Evolutionary conservation across 2,329 filamentous ascomycete genomes (phyloP).

Genomic region (Coniochaeta hoffmannii): DNA sequence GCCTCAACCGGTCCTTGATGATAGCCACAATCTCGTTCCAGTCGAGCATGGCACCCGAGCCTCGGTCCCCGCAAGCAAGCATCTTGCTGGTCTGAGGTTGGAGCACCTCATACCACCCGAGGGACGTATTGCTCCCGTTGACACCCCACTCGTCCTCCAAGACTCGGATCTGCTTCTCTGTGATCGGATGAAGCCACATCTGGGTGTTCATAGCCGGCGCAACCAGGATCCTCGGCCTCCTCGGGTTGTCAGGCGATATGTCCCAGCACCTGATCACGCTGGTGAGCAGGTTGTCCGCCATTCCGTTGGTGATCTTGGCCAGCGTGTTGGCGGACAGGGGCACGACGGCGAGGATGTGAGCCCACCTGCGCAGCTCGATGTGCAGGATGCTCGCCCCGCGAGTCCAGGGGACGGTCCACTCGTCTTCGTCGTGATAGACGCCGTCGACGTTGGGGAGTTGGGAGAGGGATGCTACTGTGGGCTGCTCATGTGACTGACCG

Average conservation of each 20-base stretch:
- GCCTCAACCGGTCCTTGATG: not conserved
- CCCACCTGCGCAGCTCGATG: constrained; percentile 63
- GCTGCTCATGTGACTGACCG: constrained; percentile 72
- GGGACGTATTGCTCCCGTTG: not conserved
- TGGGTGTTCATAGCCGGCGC: constrained; percentile 29
- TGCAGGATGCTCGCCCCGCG: constrained; percentile 77
- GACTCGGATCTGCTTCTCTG: not conserved
- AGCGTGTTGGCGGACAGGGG: constrained; percentile 61
- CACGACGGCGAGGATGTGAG: constrained; percentile 16
- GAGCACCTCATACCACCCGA: constrained; percentile 1
- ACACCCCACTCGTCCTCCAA: constrained; percentile 1
- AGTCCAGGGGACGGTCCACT: constrained; percentile 75
- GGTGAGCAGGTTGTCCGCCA: constrained; percentile 70
- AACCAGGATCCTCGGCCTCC: constrained; percentile 62
- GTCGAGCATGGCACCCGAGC: not conserved
- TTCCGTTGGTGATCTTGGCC: constrained; percentile 73
- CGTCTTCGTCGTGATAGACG: constrained; percentile 76
- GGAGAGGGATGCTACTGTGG: constrained; percentile 52
- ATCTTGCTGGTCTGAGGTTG: constrained; percentile 1
- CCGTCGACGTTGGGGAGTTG: constrained; percentile 66
- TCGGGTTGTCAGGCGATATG: constrained; percentile 49
- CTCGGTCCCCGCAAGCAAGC: constrained; percentile 1
- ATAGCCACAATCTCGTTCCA: constrained; percentile 2
- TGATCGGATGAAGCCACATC: constrained; percentile 2
- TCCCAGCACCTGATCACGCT: constrained; percentile 83